Base-by-base conservation (phyloP, 1,139 yeast genomes). In the Suzukiozyma palmioleophila region DNA sequence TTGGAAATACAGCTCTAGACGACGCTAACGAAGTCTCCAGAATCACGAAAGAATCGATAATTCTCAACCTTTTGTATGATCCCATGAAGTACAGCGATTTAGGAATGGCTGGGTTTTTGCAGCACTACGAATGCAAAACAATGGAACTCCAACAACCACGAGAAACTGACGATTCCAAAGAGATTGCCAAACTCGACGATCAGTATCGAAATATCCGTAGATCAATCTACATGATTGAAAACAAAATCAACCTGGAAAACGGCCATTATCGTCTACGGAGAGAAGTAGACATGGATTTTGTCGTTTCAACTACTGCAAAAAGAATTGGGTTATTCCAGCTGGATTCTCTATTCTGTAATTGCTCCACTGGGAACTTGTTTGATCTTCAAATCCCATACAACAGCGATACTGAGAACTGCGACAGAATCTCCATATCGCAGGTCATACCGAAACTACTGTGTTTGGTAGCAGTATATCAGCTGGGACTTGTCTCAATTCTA, bases 401-500 rank as follows among this genome's bases (percentile, higher is more conserved):
- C 38, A 74, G 69, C 8, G 74, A 69, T 18, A 56, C 65, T n/a
- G 59, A 54, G 38, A 62, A 55, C 45, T 58, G 75, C 29, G 76
- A 81, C 49, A 56, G 89, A 35, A 59, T 82, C 9, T 77, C 81
- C 25, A 67, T 83, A 2, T 61, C 75, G 1, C 56, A 61, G 18
- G 48, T 77, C 4, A 69, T 83, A 1, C 82, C 83, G 0, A 77
- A 76, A 43, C 53, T 83, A 4, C 73, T 73, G 43, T 74, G 81
- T 29, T 62, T 75, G 15, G 59, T 81, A 4, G 77, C 72, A 0
- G 81, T 73, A 0, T 64, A 82, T 0, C 88, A 81, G 45, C 72
- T 73, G 38, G 88, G 89, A 0, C 54, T 73, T n/a, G 70, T 79
- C 5, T 58, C 81, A 1, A 57, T 83, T 0, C 70, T 81, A 59